Evolutionary conservation across 805 yeast species (phyloP).

Genomic region (Soucietia sequanensis): DNA sequence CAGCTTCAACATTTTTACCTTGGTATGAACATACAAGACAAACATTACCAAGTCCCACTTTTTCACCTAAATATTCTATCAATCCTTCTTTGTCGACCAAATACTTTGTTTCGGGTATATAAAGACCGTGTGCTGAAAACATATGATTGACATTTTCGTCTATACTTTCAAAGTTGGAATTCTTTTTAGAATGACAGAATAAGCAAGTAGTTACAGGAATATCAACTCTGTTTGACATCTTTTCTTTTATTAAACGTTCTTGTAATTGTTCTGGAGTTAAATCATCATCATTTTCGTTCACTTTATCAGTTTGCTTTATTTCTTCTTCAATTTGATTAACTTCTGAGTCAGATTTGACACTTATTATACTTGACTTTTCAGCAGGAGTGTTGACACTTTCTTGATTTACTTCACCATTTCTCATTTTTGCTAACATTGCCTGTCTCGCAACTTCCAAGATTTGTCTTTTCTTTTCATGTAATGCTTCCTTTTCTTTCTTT

Average conservation of each 20-base stretch:
- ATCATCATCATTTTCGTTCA: no score
- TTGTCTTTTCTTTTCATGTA: slow-evolving; percentile 47
- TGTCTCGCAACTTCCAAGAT: slow-evolving; percentile 47
- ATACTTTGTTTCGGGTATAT: slow-evolving; percentile 77
- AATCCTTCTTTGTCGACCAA: slow-evolving; percentile 70
- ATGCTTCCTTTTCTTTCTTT: slow-evolving; percentile 48
- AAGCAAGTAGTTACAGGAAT: slow-evolving; percentile 51
- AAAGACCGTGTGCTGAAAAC: slow-evolving; percentile 79
- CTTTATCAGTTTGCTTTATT: slow-evolving; percentile 11
- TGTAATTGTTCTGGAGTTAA: slow-evolving; percentile 25
- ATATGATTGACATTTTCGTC: slow-evolving; percentile 64
- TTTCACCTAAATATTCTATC: slow-evolving; percentile 71
- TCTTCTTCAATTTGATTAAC: slow-evolving; percentile 1
- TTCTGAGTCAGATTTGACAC: slow-evolving; percentile 2
- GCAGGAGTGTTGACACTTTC: slow-evolving; percentile 9
- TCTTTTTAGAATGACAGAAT: slow-evolving; percentile 43
- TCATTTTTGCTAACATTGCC: slow-evolving; percentile 34
- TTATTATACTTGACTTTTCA: slow-evolving; percentile 5
- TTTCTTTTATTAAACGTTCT: slow-evolving; percentile 44
- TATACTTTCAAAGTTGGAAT: slow-evolving; percentile 30
- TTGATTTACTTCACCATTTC: slow-evolving; percentile 22
- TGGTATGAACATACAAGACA: slow-evolving; percentile 82
- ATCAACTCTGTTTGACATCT: slow-evolving; percentile 44
- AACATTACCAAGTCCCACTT: slow-evolving; percentile 77
- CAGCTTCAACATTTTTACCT: slow-evolving; percentile 82